Evolutionary conservation across 1,139 yeast genomes (phyloP), one percentile per base, ranked within the genome.

Genomic region (Saccharomycopsis hybrid): DNA sequence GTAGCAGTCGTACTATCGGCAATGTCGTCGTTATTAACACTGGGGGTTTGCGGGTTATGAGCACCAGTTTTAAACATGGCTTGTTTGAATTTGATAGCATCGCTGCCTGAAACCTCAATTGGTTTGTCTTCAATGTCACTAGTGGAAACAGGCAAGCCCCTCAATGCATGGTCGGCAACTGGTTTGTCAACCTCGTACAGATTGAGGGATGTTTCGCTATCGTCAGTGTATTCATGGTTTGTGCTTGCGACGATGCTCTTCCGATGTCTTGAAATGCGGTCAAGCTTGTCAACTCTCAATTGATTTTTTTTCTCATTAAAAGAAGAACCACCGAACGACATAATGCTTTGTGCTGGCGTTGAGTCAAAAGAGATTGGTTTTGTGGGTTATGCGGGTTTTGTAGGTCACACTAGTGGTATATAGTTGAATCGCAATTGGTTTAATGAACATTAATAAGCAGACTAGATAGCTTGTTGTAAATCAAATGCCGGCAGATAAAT

Each of bases 201-300:
- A 24, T 36, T 9, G 7, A 11, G 18, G 7, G 39, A 27, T 7
- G 30, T 5, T 27, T 40, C 32, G 30, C 18, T 40, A 5, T 46
- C 48, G 38, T 46, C 48, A 11, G 18, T 30, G 31, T 46, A 39
- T 28, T 46, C 48, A 30, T 46, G 28, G 30, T 46, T 33, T 3
- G 9, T 3, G 5, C 35, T n/a, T 4, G 47, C 47, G 9, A 44
- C 13, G 24, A 44, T 35, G 28, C 46, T 43, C 8, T 27, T 30
- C 11, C 46, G 13, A 29, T 32, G n/a, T 11, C 11, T 4, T 9
- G 40, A 25, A 31, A 13, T 18, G 28, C n/a, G n/a, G 7, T 31
- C 18, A 18, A 43, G 30, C 8, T 36, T 36, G 39, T 13, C 13
- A 36, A 36, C 13, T 7, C 5, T 7, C 5, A 8, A 7, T n/a